Evolutionary conservation across 352 stramenopile genomes (phyloP).

Genomic region (Pythium scleroteichum): DNA sequence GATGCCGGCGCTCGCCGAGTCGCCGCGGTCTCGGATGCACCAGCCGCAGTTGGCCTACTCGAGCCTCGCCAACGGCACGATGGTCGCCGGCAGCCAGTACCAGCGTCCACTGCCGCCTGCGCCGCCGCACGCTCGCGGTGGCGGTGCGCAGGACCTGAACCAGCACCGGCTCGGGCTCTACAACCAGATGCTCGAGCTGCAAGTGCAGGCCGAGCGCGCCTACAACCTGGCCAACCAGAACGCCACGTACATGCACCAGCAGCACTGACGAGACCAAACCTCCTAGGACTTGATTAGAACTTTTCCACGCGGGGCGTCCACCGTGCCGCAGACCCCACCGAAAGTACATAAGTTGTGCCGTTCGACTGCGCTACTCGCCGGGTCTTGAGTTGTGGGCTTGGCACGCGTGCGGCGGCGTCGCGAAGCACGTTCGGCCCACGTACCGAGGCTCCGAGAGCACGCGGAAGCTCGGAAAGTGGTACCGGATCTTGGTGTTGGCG

Average conservation of each 20-base stretch:
- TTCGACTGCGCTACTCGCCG: background rate
- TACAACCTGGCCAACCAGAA: constrained; percentile 81
- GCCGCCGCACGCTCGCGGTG: constrained; percentile 35
- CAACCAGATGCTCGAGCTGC: constrained; percentile 79
- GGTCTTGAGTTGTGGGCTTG: background rate
- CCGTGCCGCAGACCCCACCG: background rate
- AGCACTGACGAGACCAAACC: too few relatives aligned
- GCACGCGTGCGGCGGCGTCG: constrained; percentile 16
- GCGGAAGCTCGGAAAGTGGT: constrained; percentile 33
- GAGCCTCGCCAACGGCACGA: constrained; percentile 15
- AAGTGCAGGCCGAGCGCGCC: constrained; percentile 60
- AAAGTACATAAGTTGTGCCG: constrained; percentile 17
- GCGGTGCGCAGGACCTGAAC: constrained; percentile 26
- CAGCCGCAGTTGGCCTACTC: constrained; percentile 21
- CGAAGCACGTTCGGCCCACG: constrained; percentile 25
- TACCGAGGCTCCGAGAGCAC: constrained; percentile 29
- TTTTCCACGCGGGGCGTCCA: too few relatives aligned
- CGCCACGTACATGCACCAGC: constrained; percentile 50
- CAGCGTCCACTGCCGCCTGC: constrained; percentile 2
- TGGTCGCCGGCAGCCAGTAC: constrained; percentile 13
- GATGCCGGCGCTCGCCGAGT: constrained; percentile 48
- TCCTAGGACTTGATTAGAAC: background rate
- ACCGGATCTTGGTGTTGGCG: constrained; percentile 31
- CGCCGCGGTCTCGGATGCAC: constrained; percentile 16
- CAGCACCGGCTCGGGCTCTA: constrained; percentile 58